Conservation (phyloP, 2,329 filamentous ascomycete genomes). For the Colletotrichum ledebouriae region DNA sequence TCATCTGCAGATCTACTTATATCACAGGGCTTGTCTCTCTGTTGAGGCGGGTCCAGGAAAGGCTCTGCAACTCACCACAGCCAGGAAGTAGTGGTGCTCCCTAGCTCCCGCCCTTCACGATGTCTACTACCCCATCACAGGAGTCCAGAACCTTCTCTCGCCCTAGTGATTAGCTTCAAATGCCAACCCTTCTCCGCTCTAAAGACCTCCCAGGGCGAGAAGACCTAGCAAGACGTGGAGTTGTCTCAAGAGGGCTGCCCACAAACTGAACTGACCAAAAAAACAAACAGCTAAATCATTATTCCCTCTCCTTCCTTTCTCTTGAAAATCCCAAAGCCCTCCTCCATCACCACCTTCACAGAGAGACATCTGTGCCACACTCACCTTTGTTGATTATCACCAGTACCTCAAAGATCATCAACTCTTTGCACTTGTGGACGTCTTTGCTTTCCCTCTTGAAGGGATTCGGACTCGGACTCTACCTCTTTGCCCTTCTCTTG, state of each 20-base stretch:
- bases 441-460: neutral
- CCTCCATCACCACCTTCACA: slow-evolving; percentile 14
- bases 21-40: too few species aligned
- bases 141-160: slow-evolving; percentile 1
- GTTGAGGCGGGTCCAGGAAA: too few species aligned
- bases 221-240: neutral
- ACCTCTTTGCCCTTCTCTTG: neutral
- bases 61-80: too few species aligned
- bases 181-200: slow-evolving; percentile 4
- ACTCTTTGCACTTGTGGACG: neutral
- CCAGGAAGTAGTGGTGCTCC: too few species aligned
- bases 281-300: neutral
- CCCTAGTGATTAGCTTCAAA: neutral
- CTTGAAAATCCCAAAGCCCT: neutral
- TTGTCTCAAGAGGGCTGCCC: neutral
- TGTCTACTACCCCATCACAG: neutral
- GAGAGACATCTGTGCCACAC: neutral
- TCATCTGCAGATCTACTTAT: too few species aligned
- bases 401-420: slow-evolving; percentile 1
- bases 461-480: neutral
- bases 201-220: neutral
- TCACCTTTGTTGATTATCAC: neutral
- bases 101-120: too few species aligned
- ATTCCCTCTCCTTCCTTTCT: neutral
- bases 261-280: slow-evolving; percentile 1